Evolutionary conservation across 2,329 filamentous ascomycete species (phyloP).

Genomic region (Trichoderma guizhouense): DNA sequence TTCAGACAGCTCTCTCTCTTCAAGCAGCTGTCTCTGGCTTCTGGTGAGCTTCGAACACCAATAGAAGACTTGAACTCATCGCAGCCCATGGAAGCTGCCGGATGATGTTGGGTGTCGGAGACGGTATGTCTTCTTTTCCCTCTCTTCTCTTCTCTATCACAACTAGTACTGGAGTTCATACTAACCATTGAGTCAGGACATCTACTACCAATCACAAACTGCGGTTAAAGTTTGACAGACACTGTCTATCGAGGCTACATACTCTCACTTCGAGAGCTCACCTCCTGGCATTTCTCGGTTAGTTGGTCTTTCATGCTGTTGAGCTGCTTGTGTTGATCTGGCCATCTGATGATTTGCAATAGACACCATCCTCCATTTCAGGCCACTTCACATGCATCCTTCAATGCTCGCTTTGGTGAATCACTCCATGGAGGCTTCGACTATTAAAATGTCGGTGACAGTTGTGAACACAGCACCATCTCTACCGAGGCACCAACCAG

Average conservation of each 20-base stretch:
- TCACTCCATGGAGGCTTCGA: not conserved
- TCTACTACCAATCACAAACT: not conserved
- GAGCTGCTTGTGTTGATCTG: not conserved
- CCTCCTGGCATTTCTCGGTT: not conserved
- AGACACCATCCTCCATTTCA: not conserved
- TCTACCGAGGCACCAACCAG: not conserved
- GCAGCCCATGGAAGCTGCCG: not conserved
- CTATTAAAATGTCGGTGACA: not conserved
- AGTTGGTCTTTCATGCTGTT: not conserved
- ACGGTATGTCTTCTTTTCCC: not conserved
- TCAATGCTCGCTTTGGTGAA: not conserved
- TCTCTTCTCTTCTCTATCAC: not conserved
- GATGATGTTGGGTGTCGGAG: not conserved
- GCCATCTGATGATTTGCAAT: not conserved
- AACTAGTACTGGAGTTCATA: not conserved
- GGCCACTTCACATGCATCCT: not conserved
- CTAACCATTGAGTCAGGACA: not conserved
- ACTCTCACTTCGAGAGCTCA: not conserved
- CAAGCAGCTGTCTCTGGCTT: not conserved
- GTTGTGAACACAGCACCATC: not conserved
- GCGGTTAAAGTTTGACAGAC: not conserved
- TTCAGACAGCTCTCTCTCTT: not conserved
- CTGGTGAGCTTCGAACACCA: not conserved
- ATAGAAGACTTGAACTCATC: not conserved
- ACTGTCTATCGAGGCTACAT: not conserved